Conservation (phyloP, 305 asterid genomes). For the Fraxinus angustifolia region DNA sequence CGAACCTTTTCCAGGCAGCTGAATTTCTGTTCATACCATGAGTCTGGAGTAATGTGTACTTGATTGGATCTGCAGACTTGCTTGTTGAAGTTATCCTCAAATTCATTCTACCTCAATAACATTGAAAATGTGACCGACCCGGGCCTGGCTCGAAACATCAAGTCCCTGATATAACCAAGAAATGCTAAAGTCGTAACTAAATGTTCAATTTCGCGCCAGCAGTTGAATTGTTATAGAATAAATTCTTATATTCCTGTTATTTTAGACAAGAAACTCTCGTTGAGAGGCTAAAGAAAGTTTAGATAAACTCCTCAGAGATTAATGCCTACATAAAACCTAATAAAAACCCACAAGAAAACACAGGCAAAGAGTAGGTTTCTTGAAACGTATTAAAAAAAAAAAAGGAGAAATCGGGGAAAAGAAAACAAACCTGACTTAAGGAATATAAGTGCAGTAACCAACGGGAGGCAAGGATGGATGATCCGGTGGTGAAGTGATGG, state of each 20-base stretch:
- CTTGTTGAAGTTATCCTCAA: background rate
- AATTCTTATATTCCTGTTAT: background rate
- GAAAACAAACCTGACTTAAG: background rate
- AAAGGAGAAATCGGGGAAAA: no score
- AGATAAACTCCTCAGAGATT: background rate
- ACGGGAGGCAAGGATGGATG: background rate
- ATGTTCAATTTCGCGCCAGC: no score
- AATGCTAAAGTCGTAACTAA: no score
- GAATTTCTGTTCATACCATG: background rate
- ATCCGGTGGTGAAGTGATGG: background rate
- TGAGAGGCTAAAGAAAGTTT: background rate
- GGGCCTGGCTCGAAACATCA: background rate
- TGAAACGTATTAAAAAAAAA: background rate
- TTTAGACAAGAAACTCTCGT: background rate
- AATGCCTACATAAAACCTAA: background rate
- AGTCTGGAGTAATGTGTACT: background rate
- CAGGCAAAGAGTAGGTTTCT: background rate
- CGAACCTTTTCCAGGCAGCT: background rate
- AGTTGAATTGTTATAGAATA: no score
- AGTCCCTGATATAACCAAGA: no score
- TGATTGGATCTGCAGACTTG: background rate
- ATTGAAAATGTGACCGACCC: background rate
- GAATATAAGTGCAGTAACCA: background rate
- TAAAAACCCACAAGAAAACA: background rate
- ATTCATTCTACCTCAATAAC: background rate